These are phyloP conservation scores for Trypanosoma vivax DNA, from an alignment of 208 protist species.

Conservation along the genomic window DNA sequence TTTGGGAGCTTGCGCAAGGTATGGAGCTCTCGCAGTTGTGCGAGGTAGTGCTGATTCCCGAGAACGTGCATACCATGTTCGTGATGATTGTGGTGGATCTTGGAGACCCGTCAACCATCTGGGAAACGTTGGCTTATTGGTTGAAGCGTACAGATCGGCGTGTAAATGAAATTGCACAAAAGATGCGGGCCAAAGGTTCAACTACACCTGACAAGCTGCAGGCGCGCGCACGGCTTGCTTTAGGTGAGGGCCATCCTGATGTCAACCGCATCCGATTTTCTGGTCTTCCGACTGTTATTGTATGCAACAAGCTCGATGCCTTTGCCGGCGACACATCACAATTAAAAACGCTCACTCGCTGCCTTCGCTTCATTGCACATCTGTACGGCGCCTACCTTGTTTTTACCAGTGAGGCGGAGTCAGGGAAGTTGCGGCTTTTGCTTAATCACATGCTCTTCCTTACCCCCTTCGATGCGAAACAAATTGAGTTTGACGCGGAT, in stretches of 20 bases:
- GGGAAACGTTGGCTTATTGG: conserved; percentile 71
- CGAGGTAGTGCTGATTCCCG: conserved; percentile 81
- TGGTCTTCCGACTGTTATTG: conserved; percentile 78
- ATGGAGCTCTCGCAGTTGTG: conserved; percentile 70
- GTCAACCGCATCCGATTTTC: conserved; percentile 63
- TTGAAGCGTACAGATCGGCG: conserved; percentile 64
- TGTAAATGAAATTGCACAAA: conserved; percentile 52
- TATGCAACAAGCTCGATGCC: conserved; percentile 80
- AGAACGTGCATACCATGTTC: conserved; percentile 77
- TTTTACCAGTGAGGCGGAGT: conserved; percentile 58
- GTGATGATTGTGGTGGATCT: conserved; percentile 79
- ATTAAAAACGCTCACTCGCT: conserved; percentile 55
- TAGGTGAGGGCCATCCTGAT: conserved; percentile 72
- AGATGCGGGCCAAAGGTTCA: conserved; percentile 74
- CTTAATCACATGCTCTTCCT: conserved; percentile 79
- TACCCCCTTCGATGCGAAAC: conserved; percentile 55
- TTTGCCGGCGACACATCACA: conserved; percentile 45
- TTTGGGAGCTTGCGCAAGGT: conserved; percentile 88
- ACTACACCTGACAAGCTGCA: conserved; percentile 77
- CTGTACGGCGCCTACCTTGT: conserved; percentile 72
- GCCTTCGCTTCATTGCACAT: conserved; percentile 77
- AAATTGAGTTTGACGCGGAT: conserved; percentile 69
- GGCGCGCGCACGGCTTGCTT: conserved; percentile 33
- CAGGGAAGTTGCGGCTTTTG: conserved; percentile 51
- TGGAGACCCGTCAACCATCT: conserved; percentile 38